phyloP scores from a whole-genome alignment of 352 stramenopile species.

The Halophytophthora polymorphica region DNA sequence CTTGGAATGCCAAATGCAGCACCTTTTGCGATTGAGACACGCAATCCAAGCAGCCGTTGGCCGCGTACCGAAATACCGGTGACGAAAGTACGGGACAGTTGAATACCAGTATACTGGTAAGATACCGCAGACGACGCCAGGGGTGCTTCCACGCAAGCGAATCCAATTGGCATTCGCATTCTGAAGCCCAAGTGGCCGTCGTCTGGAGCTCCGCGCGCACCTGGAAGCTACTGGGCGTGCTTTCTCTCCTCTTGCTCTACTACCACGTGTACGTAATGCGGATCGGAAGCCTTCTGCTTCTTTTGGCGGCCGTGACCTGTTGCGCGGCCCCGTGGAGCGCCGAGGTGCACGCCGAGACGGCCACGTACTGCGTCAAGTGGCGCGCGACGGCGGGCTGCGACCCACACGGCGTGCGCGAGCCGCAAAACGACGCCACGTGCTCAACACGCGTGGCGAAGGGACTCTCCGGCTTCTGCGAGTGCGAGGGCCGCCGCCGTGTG shows the following conservation, averaged over 20 bases:
- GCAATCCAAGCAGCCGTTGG: background rate
- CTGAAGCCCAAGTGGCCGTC: conserved; percentile 1
- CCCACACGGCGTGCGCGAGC: conserved; percentile 62
- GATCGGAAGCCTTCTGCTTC: conserved; percentile 7
- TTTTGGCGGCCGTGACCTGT: conserved; percentile 6
- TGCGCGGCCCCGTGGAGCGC: conserved; percentile 1
- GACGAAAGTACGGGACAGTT: background rate
- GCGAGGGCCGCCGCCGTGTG: conserved; percentile 68
- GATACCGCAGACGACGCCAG: conserved; percentile 8
- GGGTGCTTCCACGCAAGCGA: conserved; percentile 19
- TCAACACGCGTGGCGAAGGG: conserved; percentile 40
- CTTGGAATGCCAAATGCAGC: background rate
- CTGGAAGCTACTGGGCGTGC: too few relatives aligned
- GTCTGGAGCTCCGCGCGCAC: background rate
- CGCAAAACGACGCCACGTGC: conserved; percentile 61
- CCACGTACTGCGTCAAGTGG: conserved; percentile 62
- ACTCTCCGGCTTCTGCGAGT: conserved; percentile 76
- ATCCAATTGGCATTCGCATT: background rate
- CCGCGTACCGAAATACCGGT: background rate
- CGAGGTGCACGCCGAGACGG: conserved; percentile 1
- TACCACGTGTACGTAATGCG: conserved; percentile 9
- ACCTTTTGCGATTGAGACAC: too few relatives aligned
- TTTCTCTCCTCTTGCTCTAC: background rate
- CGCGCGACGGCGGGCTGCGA: conserved; percentile 67
- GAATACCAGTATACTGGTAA: background rate